A percentile compares a stretch with the other conserved stretches of the same genome.
Conservation (phyloP, 1,284 basidiomycete species). For the Ceratorhiza oryzae-sativae region DNA sequence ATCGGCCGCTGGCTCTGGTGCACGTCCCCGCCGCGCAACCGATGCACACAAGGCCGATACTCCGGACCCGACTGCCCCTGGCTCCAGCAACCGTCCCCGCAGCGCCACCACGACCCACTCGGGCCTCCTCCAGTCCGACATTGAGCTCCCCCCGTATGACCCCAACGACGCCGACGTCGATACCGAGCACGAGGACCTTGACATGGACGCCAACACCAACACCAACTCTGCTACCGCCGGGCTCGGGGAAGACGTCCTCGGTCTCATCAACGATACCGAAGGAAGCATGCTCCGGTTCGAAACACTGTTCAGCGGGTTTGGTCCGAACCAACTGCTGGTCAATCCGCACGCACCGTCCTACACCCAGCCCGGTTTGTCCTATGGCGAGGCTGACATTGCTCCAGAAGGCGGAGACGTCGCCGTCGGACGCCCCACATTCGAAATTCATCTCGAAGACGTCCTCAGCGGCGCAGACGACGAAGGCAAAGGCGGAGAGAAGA, state of each 20-base stretch:
- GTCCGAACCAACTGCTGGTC: slow-evolving; percentile 75
- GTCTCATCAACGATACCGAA: slow-evolving; percentile 25
- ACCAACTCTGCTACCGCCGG: slow-evolving; percentile 30
- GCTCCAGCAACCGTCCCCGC: slow-evolving; percentile 51
- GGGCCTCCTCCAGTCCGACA: slow-evolving; percentile 46
- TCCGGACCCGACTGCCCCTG: not conserved
- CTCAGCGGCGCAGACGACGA: slow-evolving; percentile 52
- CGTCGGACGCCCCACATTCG: slow-evolving; percentile 77
- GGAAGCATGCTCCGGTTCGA: slow-evolving; percentile 63
- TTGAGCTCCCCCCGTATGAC: slow-evolving; percentile 52
- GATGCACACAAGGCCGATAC: slow-evolving; percentile 34
- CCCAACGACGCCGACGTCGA: slow-evolving; percentile 43
- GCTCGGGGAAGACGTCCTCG: slow-evolving; percentile 19
- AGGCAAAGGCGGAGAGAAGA: not conserved
- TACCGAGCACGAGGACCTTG: slow-evolving; percentile 32
- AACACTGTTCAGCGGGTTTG: slow-evolving; percentile 74
- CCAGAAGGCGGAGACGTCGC: slow-evolving; percentile 56
- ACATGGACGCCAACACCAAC: slow-evolving; percentile 22
- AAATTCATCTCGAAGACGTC: slow-evolving; percentile 78
- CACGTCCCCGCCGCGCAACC: slow-evolving; percentile 34
- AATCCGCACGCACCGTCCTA: slow-evolving; percentile 59
- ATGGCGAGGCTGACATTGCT: slow-evolving; percentile 60
- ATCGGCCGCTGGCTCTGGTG: not conserved
- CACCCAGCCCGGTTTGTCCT: slow-evolving; percentile 69
- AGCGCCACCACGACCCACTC: slow-evolving; percentile 10